phyloP scores from a whole-genome alignment of 208 protist genomes.

The Leishmania tropica region DNA sequence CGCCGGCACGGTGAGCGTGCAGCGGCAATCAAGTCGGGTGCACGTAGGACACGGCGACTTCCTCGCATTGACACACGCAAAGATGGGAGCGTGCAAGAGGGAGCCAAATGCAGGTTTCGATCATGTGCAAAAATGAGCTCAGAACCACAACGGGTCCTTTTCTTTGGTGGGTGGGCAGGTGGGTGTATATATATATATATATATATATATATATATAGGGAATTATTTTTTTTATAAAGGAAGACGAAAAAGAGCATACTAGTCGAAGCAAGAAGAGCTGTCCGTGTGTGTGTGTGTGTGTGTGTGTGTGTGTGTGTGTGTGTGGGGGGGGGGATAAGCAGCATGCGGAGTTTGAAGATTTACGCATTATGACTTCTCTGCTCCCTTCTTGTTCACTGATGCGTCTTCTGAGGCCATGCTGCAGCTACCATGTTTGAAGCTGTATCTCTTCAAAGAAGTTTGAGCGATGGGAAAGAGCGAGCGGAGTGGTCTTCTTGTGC shows the following conservation, averaged over 20 bases:
- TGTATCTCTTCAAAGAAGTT: not conserved
- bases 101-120: not conserved
- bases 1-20: not conserved
- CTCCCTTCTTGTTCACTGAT: not conserved
- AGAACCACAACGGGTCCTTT: not conserved
- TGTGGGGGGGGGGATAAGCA: too few relatives aligned
- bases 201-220: too few relatives aligned
- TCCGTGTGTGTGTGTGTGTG: too few relatives aligned
- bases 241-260: not conserved
- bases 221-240: too few relatives aligned
- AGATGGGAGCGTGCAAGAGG: not conserved
- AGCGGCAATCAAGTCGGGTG: not conserved
- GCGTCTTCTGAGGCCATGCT: not conserved
- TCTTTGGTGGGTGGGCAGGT: too few relatives aligned
- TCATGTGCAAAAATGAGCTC: not conserved
- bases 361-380: not conserved
- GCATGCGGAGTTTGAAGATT: not conserved
- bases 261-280: not conserved
- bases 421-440: not conserved
- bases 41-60: not conserved
- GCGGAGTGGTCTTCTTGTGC: not conserved
- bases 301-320: too few relatives aligned
- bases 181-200: too few relatives aligned
- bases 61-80: not conserved
- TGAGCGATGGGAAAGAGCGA: not conserved